phyloP scores from a whole-genome alignment of 2,329 filamentous ascomycete species.

The Calonectria naviculata region DNA sequence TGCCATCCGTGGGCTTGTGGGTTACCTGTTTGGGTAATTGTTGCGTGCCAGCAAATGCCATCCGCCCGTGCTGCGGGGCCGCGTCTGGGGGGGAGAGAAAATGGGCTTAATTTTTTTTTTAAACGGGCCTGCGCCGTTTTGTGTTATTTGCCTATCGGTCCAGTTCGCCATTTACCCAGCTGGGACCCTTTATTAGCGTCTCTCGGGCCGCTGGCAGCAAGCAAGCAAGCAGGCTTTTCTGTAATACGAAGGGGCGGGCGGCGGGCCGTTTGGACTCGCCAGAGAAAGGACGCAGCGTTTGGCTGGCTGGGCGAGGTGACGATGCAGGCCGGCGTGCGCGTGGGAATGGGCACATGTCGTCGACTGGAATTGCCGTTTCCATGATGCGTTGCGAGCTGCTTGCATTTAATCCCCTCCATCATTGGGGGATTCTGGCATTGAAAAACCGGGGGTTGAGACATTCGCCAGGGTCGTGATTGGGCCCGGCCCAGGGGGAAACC shows the following conservation, averaged over 20 bases:
- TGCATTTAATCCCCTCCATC: not conserved
- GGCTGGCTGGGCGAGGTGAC: no score
- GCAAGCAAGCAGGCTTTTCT: not conserved
- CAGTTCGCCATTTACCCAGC: not conserved
- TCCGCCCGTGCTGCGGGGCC: not conserved
- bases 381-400: not conserved
- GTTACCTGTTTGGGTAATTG: conserved; percentile 18
- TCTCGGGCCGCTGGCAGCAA: not conserved
- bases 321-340: no score
- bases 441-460: not conserved
- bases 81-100: not conserved
- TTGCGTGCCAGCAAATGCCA: conserved; percentile 16
- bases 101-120: not conserved
- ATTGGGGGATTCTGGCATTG: not conserved
- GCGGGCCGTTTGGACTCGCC: not conserved
- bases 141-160: not conserved
- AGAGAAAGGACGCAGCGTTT: not conserved
- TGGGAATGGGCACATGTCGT: conserved; percentile 1
- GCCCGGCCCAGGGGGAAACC: not conserved
- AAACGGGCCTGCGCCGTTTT: not conserved
- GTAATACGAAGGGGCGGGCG: not conserved
- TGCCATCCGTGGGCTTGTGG: not conserved
- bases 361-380: conserved; percentile 7
- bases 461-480: not conserved
- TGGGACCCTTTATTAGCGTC: not conserved